These are phyloP conservation scores for Asclepias syriaca DNA, from an alignment of 257 asterid species.

Conservation along the genomic window DNA sequence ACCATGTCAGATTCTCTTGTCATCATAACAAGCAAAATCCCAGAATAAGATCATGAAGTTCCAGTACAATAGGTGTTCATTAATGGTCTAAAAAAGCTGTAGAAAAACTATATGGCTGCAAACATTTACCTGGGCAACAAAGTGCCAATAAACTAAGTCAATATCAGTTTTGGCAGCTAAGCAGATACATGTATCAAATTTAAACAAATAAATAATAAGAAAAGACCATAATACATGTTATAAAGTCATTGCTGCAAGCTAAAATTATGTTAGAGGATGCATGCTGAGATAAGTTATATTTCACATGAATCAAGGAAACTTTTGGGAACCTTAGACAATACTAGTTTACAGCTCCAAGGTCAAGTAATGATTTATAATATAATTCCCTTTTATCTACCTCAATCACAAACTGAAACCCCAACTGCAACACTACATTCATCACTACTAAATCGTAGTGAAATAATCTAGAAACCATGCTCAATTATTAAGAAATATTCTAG, in stretches of 20 bases:
- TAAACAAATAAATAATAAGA: too few relatives aligned
- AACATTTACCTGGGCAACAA: background rate
- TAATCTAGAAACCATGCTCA: background rate
- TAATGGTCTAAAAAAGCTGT: background rate
- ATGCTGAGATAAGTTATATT: background rate
- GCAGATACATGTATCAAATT: background rate
- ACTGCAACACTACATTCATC: background rate
- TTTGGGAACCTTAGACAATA: background rate
- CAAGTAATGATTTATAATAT: background rate
- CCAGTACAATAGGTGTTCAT: background rate
- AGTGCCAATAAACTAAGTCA: background rate
- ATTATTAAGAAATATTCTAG: background rate
- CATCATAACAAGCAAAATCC: background rate
- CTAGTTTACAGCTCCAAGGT: background rate
- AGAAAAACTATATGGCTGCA: background rate
- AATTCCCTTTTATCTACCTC: background rate
- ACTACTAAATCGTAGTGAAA: background rate
- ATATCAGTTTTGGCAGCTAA: background rate
- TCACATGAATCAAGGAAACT: background rate
- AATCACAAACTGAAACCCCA: background rate
- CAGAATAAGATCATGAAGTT: background rate
- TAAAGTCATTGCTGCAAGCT: background rate
- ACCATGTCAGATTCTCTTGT: background rate
- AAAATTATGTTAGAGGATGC: background rate
- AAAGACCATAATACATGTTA: background rate